phyloP scores from a whole-genome alignment of 345 rosid genomes.

The Populus pruinosa region DNA sequence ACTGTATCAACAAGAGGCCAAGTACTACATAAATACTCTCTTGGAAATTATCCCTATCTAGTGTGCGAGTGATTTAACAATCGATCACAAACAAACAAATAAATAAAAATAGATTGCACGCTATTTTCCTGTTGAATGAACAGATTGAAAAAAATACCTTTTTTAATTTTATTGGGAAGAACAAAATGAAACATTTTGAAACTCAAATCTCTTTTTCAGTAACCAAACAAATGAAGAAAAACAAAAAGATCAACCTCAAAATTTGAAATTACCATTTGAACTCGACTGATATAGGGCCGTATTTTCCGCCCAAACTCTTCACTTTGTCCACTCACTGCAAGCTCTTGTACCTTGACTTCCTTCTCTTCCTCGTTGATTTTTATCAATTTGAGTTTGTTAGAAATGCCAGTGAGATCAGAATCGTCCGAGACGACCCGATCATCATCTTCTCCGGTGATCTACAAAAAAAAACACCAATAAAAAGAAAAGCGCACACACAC shows the following conservation, averaged over 20 bases:
- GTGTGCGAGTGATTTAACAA: background rate
- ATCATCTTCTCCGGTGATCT: slow-evolving; percentile 59
- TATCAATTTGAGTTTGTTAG: slow-evolving; percentile 50
- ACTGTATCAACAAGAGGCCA: slow-evolving; percentile 40
- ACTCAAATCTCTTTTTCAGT: no score
- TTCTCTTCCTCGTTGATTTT: slow-evolving; percentile 36
- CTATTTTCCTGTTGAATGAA: background rate
- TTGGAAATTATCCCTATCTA: background rate
- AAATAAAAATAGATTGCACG: background rate
- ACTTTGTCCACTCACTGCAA: slow-evolving; percentile 31
- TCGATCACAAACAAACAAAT: background rate
- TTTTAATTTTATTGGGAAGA: background rate
- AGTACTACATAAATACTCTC: background rate
- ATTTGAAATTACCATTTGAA: slow-evolving; percentile 47
- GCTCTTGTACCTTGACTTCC: slow-evolving; percentile 31
- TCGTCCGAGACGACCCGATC: slow-evolving; percentile 49
- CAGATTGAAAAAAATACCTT: background rate
- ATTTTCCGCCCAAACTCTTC: slow-evolving; percentile 37
- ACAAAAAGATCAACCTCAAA: background rate
- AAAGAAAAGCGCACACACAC: slow-evolving; percentile 5
- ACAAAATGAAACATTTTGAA: background rate
- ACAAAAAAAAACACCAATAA: slow-evolving; percentile 13
- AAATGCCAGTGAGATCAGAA: slow-evolving; percentile 49
- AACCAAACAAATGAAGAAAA: background rate
- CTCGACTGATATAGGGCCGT: slow-evolving; percentile 52